A percentile compares a stretch with the other conserved stretches of the same genome.
phyloP scores from a whole-genome alignment of 371 early-diverging fungal genomes.

The Lichtheimia corymbifera region DNA sequence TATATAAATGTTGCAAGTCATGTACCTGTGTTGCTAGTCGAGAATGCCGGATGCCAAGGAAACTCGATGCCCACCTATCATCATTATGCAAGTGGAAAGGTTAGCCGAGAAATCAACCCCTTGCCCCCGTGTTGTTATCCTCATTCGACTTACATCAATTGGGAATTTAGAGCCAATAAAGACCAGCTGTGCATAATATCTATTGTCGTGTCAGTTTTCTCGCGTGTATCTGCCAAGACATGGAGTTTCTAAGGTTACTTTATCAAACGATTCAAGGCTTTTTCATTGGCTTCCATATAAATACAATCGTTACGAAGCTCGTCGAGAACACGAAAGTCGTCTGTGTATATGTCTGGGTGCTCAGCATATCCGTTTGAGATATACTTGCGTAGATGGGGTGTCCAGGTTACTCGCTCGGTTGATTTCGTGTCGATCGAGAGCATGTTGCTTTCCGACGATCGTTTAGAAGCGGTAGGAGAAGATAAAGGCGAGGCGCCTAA shows the following conservation, averaged over 20 bases:
- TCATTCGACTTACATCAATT: constrained; percentile 65
- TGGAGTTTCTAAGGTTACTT: constrained; percentile 48
- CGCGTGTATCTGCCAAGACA: neutral
- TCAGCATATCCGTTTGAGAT: constrained; percentile 79
- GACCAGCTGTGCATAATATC: constrained; percentile 86
- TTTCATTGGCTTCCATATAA: constrained; percentile 68
- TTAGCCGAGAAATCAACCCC: too few species aligned
- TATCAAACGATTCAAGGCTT: constrained; percentile 66
- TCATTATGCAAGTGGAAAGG: constrained; percentile 1
- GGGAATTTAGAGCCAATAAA: constrained; percentile 81
- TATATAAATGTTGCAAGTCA: neutral
- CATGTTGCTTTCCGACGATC: constrained; percentile 46
- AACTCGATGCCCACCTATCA: constrained; percentile 66
- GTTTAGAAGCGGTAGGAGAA: constrained; percentile 1
- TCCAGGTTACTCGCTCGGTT: constrained; percentile 58
- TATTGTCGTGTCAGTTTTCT: constrained; percentile 12
- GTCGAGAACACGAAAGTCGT: constrained; percentile 83
- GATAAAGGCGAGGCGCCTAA: constrained; percentile 10
- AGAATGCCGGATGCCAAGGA: constrained; percentile 57
- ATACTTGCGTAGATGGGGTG: constrained; percentile 65
- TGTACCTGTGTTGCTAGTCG: neutral
- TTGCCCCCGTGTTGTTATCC: neutral
- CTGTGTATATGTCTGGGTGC: constrained; percentile 83
- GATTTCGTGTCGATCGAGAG: constrained; percentile 52
- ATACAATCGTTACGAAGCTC: constrained; percentile 75